A percentile compares a stretch with the other conserved stretches of the same genome.
Conservation (phyloP, 1,139 yeast species). For the Nematodospora anomalae region DNA sequence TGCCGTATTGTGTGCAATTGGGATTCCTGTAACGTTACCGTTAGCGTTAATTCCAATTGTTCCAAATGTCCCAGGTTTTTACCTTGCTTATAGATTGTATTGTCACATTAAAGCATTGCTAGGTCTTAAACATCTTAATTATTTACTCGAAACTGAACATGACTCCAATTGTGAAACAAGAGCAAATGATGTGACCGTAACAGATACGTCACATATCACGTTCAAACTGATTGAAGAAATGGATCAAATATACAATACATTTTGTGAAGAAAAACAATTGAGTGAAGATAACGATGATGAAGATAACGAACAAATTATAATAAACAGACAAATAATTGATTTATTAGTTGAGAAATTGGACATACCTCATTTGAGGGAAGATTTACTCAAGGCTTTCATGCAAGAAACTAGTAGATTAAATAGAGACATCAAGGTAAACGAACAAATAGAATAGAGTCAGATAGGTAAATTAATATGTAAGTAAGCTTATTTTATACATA, state of each 20-base stretch:
- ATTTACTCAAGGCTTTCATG: slow-evolving; percentile 44
- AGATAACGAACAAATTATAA: slow-evolving; percentile 30
- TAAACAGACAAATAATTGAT: slow-evolving; percentile 35
- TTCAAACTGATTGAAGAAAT: slow-evolving; percentile 22
- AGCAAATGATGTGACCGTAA: slow-evolving; percentile 11
- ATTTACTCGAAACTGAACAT: slow-evolving; percentile 38
- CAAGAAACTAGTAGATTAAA: slow-evolving; percentile 43
- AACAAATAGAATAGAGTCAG: slow-evolving; percentile 20
- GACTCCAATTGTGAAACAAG: slow-evolving; percentile 15
- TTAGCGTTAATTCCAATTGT: slow-evolving; percentile 78
- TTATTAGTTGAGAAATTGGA: slow-evolving; percentile 26
- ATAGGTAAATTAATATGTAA: too few species aligned
- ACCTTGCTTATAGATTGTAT: slow-evolving; percentile 76
- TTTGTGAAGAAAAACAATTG: slow-evolving; percentile 7
- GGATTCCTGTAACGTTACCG: slow-evolving; percentile 80
- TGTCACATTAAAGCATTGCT: slow-evolving; percentile 78
- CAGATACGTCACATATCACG: slow-evolving; percentile 25
- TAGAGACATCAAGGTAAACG: slow-evolving; percentile 20
- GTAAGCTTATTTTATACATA: too few species aligned
- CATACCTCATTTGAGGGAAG: slow-evolving; percentile 38
- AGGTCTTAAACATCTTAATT: slow-evolving; percentile 70
- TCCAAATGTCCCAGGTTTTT: slow-evolving; percentile 95
- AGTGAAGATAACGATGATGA: slow-evolving; percentile 17
- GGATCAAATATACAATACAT: slow-evolving; percentile 19
- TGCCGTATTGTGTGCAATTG: slow-evolving; percentile 50